Evolutionary conservation across 1,284 basidiomycete genomes (phyloP).

Genomic region (Phlebopus sp.): DNA sequence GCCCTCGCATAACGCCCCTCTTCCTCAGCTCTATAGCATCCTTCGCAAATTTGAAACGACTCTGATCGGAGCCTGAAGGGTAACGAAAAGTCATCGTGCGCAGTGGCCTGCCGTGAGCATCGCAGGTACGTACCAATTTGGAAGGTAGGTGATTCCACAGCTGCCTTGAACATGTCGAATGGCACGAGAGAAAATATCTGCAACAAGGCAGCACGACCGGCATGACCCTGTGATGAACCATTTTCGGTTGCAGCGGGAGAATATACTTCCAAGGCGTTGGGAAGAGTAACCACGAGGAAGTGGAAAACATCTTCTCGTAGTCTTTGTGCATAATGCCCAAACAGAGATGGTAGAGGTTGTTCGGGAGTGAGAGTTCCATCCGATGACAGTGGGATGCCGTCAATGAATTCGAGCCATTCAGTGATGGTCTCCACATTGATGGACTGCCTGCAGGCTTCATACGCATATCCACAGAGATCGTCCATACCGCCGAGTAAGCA

Average conservation of each 20-base stretch:
- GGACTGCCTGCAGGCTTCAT: slow-evolving; percentile 70
- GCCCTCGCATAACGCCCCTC: slow-evolving; percentile 57
- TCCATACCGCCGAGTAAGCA: slow-evolving; percentile 83
- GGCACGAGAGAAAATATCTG: slow-evolving; percentile 73
- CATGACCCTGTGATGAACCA: slow-evolving; percentile 35
- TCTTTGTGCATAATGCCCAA: slow-evolving; percentile 67
- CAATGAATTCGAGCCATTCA: slow-evolving; percentile 75
- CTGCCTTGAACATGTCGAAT: slow-evolving; percentile 79
- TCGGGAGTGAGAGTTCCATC: slow-evolving; percentile 55
- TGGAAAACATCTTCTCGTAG: slow-evolving; percentile 71
- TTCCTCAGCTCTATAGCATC: slow-evolving; percentile 81
- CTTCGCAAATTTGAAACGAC: slow-evolving; percentile 86
- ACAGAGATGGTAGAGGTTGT: slow-evolving; percentile 54
- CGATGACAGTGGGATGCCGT: slow-evolving; percentile 49
- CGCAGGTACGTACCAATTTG: slow-evolving; percentile 59
- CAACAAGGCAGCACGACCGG: slow-evolving; percentile 62
- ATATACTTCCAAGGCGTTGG: slow-evolving; percentile 53
- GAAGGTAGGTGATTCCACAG: slow-evolving; percentile 73
- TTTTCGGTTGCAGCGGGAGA: slow-evolving; percentile 38
- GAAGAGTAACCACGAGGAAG: slow-evolving; percentile 73
- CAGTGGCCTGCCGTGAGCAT: slow-evolving; percentile 10
- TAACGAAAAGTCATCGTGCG: slow-evolving; percentile 9
- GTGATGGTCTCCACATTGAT: slow-evolving; percentile 71
- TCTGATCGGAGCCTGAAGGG: slow-evolving; percentile 69
- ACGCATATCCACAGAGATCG: slow-evolving; percentile 76